Conservation (phyloP, 768 basidiomycete genomes). For the Pisolithus marmoratus region DNA sequence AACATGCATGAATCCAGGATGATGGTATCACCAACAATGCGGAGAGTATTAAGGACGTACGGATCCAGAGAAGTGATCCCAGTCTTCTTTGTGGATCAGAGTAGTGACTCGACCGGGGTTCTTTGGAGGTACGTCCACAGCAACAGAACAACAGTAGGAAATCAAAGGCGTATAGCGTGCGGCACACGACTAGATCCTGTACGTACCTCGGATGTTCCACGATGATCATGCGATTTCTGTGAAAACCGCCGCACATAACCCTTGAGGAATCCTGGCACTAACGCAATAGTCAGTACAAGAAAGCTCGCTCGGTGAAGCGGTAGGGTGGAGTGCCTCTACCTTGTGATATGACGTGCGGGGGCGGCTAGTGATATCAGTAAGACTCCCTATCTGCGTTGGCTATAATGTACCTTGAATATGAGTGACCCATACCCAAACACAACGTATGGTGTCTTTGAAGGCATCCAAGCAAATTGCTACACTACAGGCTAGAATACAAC, state of each 20-base stretch:
- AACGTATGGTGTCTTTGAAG: constrained; percentile 40
- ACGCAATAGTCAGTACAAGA: neutral
- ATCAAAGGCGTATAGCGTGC: neutral
- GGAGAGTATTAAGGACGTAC: constrained; percentile 33
- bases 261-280: constrained; percentile 81
- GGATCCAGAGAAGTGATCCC: constrained; percentile 68
- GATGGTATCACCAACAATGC: neutral
- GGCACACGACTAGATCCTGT: neutral
- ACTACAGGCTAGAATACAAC: neutral
- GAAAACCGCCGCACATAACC: constrained; percentile 89
- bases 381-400: neutral
- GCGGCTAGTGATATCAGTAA: constrained; percentile 49
- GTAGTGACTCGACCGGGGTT: constrained; percentile 88
- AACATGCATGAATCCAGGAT: neutral
- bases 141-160: neutral
- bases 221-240: constrained; percentile 88
- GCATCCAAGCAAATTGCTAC: neutral
- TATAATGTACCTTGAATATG: constrained; percentile 71
- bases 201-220: constrained; percentile 80
- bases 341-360: constrained; percentile 68
- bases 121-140: constrained; percentile 31
- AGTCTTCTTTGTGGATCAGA: constrained; percentile 81
- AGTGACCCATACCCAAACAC: constrained; percentile 93
- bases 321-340: constrained; percentile 32
- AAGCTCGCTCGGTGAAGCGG: neutral